Conservation (phyloP, 78 protist genomes). For the Emiliania huxleyi region DNA sequence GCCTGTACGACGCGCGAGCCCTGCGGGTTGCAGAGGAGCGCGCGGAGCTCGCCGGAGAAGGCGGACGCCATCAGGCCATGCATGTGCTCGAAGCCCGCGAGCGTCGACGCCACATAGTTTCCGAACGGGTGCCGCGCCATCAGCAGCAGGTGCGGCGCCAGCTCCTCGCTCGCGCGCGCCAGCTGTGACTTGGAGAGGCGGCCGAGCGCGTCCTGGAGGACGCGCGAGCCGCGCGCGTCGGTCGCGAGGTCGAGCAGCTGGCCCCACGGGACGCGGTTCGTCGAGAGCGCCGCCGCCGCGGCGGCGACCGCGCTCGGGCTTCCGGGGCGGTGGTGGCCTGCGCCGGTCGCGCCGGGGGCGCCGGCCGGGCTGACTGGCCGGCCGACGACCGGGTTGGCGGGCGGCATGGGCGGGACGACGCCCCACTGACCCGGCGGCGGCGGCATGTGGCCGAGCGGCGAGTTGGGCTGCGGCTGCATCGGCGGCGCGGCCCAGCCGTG, state of each 20-base stretch:
- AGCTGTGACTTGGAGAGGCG: not conserved
- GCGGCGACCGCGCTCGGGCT: not conserved
- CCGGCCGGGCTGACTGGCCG: not conserved
- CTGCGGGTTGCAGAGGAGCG: not conserved
- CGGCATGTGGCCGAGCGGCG: not conserved
- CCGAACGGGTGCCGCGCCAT: not conserved
- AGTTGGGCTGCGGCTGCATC: no score
- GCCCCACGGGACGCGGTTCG: not conserved
- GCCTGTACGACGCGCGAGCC: not conserved
- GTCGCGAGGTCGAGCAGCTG: not conserved
- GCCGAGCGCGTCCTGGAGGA: not conserved
- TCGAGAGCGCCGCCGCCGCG: not conserved
- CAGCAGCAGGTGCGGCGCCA: not conserved
- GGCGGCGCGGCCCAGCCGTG: no score
- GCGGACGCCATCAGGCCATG: not conserved
- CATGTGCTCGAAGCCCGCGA: not conserved
- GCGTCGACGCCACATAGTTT: not conserved
- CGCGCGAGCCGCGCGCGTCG: not conserved
- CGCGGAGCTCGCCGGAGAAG: not conserved
- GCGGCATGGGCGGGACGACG: not conserved
- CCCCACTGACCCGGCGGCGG: not conserved
- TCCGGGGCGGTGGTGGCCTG: not conserved
- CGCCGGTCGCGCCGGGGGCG: not conserved
- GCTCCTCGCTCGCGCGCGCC: not conserved
- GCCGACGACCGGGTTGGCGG: not conserved